Evolutionary conservation across 257 asterid species (phyloP).

Genomic region (Nicotiana benthamiana): DNA sequence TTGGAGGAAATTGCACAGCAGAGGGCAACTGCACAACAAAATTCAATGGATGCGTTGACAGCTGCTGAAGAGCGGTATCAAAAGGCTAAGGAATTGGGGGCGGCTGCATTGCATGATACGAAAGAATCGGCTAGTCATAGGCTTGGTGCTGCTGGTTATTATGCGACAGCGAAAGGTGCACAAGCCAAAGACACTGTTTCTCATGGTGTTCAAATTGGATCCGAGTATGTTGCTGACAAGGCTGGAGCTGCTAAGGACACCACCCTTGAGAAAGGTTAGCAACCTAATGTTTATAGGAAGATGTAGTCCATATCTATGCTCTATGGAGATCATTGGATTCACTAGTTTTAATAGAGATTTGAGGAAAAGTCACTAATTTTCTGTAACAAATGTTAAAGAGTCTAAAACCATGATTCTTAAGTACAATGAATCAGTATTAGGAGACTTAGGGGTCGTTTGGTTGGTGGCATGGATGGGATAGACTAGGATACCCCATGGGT

Average conservation of each 20-base stretch:
- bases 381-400: too few species aligned
- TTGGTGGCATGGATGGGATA: too few species aligned
- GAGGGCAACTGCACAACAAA: slow-evolving; percentile 54
- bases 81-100: slow-evolving; percentile 20
- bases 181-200: slow-evolving; percentile 2
- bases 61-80: slow-evolving; percentile 36
- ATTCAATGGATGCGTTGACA: slow-evolving; percentile 36
- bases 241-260: slow-evolving; percentile 20
- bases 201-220: not conserved
- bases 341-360: too few species aligned
- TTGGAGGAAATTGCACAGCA: slow-evolving; percentile 38
- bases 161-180: slow-evolving; percentile 11
- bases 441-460: too few species aligned
- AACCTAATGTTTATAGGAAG: too few species aligned
- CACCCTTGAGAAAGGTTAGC: slow-evolving; percentile 15
- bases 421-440: too few species aligned
- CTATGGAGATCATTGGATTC: too few species aligned
- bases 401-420: too few species aligned
- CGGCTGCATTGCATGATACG: not conserved
- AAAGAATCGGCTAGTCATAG: slow-evolving; percentile 13
- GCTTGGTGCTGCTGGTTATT: not conserved
- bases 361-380: too few species aligned
- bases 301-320: too few species aligned
- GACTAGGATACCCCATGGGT: too few species aligned
- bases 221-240: slow-evolving; percentile 11